Conservation (phyloP, 768 basidiomycete genomes). For the Tulasnella sp. region DNA sequence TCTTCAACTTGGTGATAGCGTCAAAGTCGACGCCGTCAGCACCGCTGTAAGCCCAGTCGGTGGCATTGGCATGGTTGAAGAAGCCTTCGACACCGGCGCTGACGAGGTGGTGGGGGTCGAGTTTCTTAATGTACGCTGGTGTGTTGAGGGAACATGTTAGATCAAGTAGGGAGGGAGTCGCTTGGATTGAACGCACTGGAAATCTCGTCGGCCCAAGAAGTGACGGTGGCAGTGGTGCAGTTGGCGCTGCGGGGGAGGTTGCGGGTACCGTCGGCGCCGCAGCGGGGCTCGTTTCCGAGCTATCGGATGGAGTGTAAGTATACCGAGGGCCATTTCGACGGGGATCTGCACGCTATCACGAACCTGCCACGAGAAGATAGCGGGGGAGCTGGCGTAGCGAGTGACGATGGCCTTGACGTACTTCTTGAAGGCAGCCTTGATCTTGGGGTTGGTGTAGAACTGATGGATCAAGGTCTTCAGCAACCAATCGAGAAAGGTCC, state of each 20-base stretch:
- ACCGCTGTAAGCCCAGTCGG: constrained; percentile 15
- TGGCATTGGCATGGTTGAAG: constrained; percentile 11
- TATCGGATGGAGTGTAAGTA: neutral
- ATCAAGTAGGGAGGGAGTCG: neutral
- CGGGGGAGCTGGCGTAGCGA: constrained; percentile 12
- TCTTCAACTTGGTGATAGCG: neutral
- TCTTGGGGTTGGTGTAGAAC: constrained; percentile 16
- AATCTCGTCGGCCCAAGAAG: constrained; percentile 16
- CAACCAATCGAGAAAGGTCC: neutral
- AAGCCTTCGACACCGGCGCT: constrained; percentile 17
- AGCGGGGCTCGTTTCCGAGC: constrained; percentile 14
- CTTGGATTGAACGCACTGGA: neutral
- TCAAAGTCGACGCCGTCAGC: constrained; percentile 16
- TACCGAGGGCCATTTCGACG: neutral
- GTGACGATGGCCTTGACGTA: constrained; percentile 16
- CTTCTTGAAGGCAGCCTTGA: constrained; percentile 17
- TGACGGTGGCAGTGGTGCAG: constrained; percentile 16
- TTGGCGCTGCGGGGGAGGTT: constrained; percentile 16
- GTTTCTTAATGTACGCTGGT: constrained; percentile 16
- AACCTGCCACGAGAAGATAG: constrained; percentile 17
- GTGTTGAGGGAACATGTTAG: neutral
- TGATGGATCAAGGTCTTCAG: neutral
- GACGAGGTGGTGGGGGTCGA: constrained; percentile 18
- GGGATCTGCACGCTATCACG: neutral
- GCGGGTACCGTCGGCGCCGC: constrained; percentile 17